Base-by-base conservation (phyloP, 768 basidiomycete genomes). In the Paxillus involutus region DNA sequence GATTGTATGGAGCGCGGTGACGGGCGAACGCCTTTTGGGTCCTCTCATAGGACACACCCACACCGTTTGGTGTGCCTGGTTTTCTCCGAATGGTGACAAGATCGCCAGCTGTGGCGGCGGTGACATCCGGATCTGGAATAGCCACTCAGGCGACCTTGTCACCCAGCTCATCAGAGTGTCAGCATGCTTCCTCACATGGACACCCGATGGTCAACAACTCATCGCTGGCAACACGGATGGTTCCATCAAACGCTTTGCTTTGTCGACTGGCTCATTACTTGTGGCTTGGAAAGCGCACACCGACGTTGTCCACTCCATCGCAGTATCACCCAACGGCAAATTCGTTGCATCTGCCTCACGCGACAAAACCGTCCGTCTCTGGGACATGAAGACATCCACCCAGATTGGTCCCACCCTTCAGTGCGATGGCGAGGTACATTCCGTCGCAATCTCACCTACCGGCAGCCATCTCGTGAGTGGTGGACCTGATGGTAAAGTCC, bases 361-460 rank as follows among this genome's bases (percentile, higher is more conserved):
- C 4, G 59, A 60, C 24, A 41, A 37, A 11, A 58, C 52, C 7
- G 44, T 60, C 12, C 48, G 56, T 10, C 30, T 58, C 30, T 60
- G 59, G 59, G 46, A 51, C 29, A 46, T 14, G 19, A 11, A 4
- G 2, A 19, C 42, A 12, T 16, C 12, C 19, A 11, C 12, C 0
- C 42, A 43, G n/a, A 19, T 43, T 16, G 42, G 33, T 3, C 10
- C 19, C 3, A 2, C n/a, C 19, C 42, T 43, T 9, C 19, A 43
- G 19, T 19, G 24, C 17, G 1, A 9, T 24, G 19, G 4, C 19
- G 1, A 2, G 4, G n/a, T 43, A 24, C 2, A 17, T 43, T 19
- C 19, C 8, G 17, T 21, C 2, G 19, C 42, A 12, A 19, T 43
- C 19, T 43, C 42, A 21, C 26, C 42, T 3, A 14, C 26, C 24